A percentile compares a stretch with the other conserved stretches of the same genome.
phyloP scores from a whole-genome alignment of 805 yeast species.

The Priceomyces haplophilus region DNA sequence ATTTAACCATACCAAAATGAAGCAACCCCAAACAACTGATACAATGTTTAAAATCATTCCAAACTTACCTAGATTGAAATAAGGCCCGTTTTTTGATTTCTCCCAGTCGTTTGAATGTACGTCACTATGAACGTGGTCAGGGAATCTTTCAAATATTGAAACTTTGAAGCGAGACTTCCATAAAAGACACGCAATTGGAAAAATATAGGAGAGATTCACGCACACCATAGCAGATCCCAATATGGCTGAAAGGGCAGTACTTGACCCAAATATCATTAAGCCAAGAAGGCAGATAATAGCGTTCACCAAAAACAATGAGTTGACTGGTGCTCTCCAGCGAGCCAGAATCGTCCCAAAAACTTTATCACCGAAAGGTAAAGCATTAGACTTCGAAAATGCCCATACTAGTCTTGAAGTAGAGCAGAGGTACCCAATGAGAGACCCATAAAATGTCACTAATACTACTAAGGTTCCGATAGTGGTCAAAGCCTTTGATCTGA shows the following conservation, averaged over 20 bases:
- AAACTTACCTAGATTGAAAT: constrained; percentile 15
- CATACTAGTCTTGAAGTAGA: constrained; percentile 30
- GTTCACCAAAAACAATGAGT: constrained; percentile 19
- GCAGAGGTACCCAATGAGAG: constrained; percentile 19
- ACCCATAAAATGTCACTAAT: constrained; percentile 17
- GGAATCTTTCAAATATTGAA: constrained; percentile 10
- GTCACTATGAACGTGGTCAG: background rate
- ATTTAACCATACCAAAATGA: constrained; percentile 18
- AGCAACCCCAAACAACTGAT: constrained; percentile 17
- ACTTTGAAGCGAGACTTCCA: constrained; percentile 9
- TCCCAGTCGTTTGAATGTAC: background rate
- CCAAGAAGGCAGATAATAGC: constrained; percentile 23
- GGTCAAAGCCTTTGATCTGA: constrained; percentile 22
- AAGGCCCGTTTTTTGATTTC: constrained; percentile 9
- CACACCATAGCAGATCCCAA: constrained; percentile 29
- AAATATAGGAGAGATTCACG: constrained; percentile 26
- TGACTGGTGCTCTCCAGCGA: constrained; percentile 23
- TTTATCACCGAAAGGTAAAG: constrained; percentile 26
- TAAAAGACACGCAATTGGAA: constrained; percentile 25
- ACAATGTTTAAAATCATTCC: constrained; percentile 17
- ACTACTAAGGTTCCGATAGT: constrained; percentile 21
- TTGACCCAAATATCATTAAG: constrained; percentile 23
- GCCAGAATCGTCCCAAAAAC: constrained; percentile 21
- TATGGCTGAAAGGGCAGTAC: constrained; percentile 31
- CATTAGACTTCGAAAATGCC: constrained; percentile 34